Evolutionary conservation across 1,284 basidiomycete genomes (phyloP), one percentile per base, ranked within the genome.

Genomic region (Phellopilus nigrolimitatus): DNA sequence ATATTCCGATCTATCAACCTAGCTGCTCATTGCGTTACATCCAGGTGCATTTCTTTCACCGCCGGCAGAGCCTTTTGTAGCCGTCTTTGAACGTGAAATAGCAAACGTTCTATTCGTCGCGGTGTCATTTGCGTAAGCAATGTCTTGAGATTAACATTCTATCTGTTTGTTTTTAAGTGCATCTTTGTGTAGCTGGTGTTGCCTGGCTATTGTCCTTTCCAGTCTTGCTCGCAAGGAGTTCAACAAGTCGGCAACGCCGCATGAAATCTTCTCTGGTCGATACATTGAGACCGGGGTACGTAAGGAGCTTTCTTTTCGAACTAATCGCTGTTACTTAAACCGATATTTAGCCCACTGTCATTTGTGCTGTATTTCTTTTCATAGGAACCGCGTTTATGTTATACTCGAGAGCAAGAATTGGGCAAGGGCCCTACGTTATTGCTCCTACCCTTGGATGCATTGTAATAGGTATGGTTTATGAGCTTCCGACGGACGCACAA

Each of bases 31-130:
- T 7, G 8, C 19, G 12, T 21, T 24, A 13, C 3, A 24, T 28
- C 8, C 12, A 86, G 85, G 76, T 1, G 70, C 79, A 0, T 78
- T 88, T 57, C 62, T 91, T 8, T 82, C 82, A 10, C 84, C 88
- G 0, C 84, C 87, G 0, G 70, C 64, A 36, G 82, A 84, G 44
- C 84, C 86, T 0, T 82, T 89, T 54, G 70, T 84, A 9, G 72
- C 75, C 2, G 79, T 86, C 2, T 61, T 88, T 17, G 87, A 91
- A 60, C 78, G 84, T 4, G 87, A 90, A 59, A 17, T 52, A 6
- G 34, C 40, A 2, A 50, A 38, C 28, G 42, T 47, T n/a, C 3
- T 48, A 3, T 44, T 51, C n/a, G 74, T 75, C 0, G 60, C 68
- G 6, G 24, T 69, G 6, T 71, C 74, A 19, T 91, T 85, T 85